Evolutionary conservation across 176 grass and related monocot species (phyloP).

Genomic region (Puya raimondii): DNA sequence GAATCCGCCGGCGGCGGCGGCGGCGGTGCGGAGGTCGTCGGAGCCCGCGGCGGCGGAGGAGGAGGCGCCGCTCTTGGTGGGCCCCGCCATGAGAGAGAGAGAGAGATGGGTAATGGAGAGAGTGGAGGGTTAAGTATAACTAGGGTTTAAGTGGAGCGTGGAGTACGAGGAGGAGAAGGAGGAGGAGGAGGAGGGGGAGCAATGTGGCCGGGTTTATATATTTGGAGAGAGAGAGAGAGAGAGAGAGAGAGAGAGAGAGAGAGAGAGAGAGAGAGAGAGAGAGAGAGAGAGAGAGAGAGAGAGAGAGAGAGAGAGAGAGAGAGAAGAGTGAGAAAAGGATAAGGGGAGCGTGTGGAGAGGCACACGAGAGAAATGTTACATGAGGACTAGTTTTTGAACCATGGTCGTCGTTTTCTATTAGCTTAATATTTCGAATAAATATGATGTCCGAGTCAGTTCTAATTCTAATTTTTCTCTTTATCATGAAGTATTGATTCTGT

Average conservation of each 20-base stretch:
- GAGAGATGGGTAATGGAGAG: conserved; percentile 1
- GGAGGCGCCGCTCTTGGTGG: conserved; percentile 30
- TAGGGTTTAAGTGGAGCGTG: conserved; percentile 43
- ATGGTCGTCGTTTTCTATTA: conserved; percentile 2
- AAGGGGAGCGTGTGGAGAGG: background rate
- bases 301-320: background rate
- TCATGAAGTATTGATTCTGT: no score
- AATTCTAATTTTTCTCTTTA: no score
- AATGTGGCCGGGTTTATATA: conserved; percentile 19
- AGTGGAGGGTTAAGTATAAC: conserved; percentile 12
- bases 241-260: background rate
- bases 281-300: conserved; percentile 13
- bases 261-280: background rate
- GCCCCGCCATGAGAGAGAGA: conserved; percentile 28
- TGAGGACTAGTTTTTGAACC: no score
- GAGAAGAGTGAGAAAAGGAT: background rate
- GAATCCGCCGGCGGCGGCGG: background rate
- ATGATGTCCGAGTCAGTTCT: no score
- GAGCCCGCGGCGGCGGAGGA: conserved; percentile 1
- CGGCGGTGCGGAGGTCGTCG: background rate
- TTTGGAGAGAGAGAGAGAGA: conserved; percentile 4
- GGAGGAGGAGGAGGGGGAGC: conserved; percentile 43
- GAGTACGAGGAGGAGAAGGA: conserved; percentile 43
- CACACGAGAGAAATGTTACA: conserved; percentile 7
- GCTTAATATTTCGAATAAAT: no score